Base-by-base conservation (phyloP, 2,329 filamentous ascomycete genomes). In the Aspergillus calidoustus region DNA sequence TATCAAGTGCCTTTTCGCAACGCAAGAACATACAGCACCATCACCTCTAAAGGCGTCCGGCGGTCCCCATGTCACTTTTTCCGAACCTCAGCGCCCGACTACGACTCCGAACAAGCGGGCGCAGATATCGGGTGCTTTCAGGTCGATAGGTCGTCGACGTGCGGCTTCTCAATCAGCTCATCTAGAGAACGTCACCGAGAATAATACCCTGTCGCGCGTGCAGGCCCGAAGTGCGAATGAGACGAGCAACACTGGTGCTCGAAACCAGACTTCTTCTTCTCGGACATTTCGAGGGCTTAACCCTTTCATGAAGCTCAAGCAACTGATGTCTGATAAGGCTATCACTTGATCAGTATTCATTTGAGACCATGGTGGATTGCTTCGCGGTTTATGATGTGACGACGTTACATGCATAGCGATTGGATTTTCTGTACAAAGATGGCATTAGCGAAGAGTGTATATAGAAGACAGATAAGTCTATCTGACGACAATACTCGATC, bases 1-100 rank as follows among this genome's bases (percentile, higher is more conserved):
- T 28, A 59, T 46, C 44, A 63, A 60, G 19, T 67, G 63, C 38
- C 50, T 64, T 28, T 57, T 58, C 44, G 64, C 65, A 11, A 56
- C 48, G 5, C 56, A 67, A 19, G 63, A 8, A 25, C 53, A 4
- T 63, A 65, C 34, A 59, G 62, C 38, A 55, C 56, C 43, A 56
- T 17, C n/a, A 50, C 51, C 7, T 41, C 34, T 1, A 15, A 15
- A 15, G 34, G 11, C 34, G 5, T 13, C 11, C 9, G 13, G 11
- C 34, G 34, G 34, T 41, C 4, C 8, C 11, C 34, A 41, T 41
- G 11, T 41, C 11, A 15, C 34, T 2, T 15, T 41, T 15, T 1
- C 11, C 34, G 4, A 41, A 41, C 34, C 34, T 41, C 34, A 15
- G 34, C 34, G 34, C 13, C 4, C 15, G 5, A 5, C 34, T 15